Base-by-base conservation (phyloP, 257 asterid species). In the Asclepias syriaca region DNA sequence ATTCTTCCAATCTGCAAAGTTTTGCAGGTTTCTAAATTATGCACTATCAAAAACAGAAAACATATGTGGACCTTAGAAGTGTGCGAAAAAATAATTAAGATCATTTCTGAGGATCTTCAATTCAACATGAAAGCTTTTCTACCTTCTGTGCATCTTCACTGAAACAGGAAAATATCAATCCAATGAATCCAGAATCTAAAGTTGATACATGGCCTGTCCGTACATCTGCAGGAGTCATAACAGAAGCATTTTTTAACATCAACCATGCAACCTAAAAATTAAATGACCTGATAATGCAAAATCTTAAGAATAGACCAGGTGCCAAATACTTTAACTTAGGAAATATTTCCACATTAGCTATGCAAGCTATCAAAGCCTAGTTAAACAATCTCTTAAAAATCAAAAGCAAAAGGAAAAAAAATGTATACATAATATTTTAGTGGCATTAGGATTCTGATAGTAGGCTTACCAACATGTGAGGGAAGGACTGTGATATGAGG, bases 401-500 rank as follows among this genome's bases (percentile, higher is more conserved):
- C 39, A 34, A 34, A 34, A 34, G 39, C 39, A 34, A 4, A 21
- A 50, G 34, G 54, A 16, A 29, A 69, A 57, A 65, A 68, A 34
- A 56, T 60, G 21, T 55, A 53, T 12, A 57, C 0, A 43, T 43
- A 54, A 54, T 39, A 29, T 65, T 11, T 32, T 15, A 13, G 39
- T 56, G 99, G 92, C 59, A 98, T 96, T 40, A 92, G 98, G 75
- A 92, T 96, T 4, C 98, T 95, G 67, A 95, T 95, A 81, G 59
- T 54, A n/a, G 59, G 27, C 99, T 86, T 83, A 95, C 99, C 99
- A 68, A 95, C 97, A 74, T 95, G 99, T 32, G 99, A 95, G 53
- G 99, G 99, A 46, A 92, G 98, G 74, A 95, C 99, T 3, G 99
- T 95, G 67, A 95, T 95, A 80, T 95, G 98, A 80, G 99, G 99